Evolutionary conservation across 2,329 filamentous ascomycete genomes (phyloP).

Genomic region (Nectriaceae sp.): DNA sequence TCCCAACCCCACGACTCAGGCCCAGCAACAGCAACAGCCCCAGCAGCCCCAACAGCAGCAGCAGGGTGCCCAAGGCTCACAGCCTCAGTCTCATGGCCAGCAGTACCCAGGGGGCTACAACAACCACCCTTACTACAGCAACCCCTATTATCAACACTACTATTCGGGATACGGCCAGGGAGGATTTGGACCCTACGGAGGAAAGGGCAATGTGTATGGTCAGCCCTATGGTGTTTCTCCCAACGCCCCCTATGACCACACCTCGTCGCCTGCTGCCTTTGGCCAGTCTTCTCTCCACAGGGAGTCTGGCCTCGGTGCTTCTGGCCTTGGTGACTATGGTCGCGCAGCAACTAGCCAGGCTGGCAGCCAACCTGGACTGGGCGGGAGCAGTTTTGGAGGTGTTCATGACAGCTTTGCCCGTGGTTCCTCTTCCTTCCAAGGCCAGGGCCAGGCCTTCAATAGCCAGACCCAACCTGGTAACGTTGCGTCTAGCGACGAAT

Average conservation of each 20-base stretch:
- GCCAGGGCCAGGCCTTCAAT: slow-evolving; percentile 56
- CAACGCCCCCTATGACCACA: slow-evolving; percentile 58
- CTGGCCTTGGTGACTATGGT: slow-evolving; percentile 57
- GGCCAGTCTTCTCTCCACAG: slow-evolving; percentile 56
- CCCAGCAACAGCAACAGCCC: slow-evolving; percentile 49
- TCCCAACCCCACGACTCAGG: slow-evolving; percentile 73
- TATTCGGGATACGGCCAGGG: slow-evolving; percentile 57
- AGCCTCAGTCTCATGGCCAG: slow-evolving; percentile 48
- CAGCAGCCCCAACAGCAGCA: slow-evolving; percentile 51
- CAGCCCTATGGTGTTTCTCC: slow-evolving; percentile 60
- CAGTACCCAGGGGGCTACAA: slow-evolving; percentile 54
- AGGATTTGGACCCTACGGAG: slow-evolving; percentile 51
- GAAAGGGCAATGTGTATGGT: slow-evolving; percentile 57
- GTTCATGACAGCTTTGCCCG: slow-evolving; percentile 59
- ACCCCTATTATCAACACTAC: slow-evolving; percentile 65
- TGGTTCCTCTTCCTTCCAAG: slow-evolving; percentile 54
- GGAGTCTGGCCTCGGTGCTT: slow-evolving; percentile 47
- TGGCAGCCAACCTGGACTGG: slow-evolving; percentile 51
- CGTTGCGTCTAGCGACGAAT: slow-evolving; percentile 49
- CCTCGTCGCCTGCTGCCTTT: slow-evolving; percentile 56
- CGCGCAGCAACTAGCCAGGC: slow-evolving; percentile 53
- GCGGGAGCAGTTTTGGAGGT: slow-evolving; percentile 52
- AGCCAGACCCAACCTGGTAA: slow-evolving; percentile 49
- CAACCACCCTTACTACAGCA: slow-evolving; percentile 61
- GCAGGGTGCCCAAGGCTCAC: slow-evolving; percentile 43